These are phyloP conservation scores for Triangularia verruculosa DNA, from an alignment of 2,329 filamentous ascomycete genomes.

Conservation along the genomic window DNA sequence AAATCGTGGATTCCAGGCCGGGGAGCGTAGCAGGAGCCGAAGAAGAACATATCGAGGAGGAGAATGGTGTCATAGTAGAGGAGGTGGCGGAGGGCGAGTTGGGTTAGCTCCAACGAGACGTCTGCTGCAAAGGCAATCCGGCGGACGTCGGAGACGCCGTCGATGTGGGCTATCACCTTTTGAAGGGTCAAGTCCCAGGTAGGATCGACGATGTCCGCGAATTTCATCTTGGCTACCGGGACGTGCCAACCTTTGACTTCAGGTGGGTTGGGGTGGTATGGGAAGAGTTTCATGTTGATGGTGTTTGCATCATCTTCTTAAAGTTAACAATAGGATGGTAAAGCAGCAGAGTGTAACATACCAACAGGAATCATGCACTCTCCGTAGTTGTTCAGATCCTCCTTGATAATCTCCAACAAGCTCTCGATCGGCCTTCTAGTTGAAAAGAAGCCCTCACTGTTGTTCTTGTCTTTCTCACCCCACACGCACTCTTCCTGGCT, in stretches of 20 bases:
- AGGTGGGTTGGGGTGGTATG: conserved; percentile 72
- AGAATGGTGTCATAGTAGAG: conserved; percentile 90
- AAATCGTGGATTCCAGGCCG: conserved; percentile 77
- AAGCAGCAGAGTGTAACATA: conserved; percentile 41
- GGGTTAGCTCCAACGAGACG: conserved; percentile 81
- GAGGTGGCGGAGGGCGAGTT: conserved; percentile 82
- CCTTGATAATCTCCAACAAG: conserved; percentile 73
- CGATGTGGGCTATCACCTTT: conserved; percentile 79
- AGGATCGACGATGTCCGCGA: conserved; percentile 60
- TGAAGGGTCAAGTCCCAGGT: conserved; percentile 75
- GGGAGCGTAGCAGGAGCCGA: conserved; percentile 84
- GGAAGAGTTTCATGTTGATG: conserved; percentile 94
- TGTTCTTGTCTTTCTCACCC: background rate
- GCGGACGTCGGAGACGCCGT: conserved; percentile 85
- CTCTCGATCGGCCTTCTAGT: conserved; percentile 70
- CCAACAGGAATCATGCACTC: conserved; percentile 98
- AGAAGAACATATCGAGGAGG: conserved; percentile 92
- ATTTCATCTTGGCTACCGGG: conserved; percentile 70
- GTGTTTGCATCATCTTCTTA: conserved; percentile 80
- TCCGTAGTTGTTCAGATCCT: conserved; percentile 94
- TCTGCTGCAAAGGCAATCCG: conserved; percentile 83
- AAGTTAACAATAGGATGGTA: conserved; percentile 18
- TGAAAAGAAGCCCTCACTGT: background rate
- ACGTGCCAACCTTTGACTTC: conserved; percentile 86
- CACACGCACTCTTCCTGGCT: background rate